Base-by-base conservation (phyloP, 768 basidiomycete genomes). In the Kwoniella mangroviensis region DNA sequence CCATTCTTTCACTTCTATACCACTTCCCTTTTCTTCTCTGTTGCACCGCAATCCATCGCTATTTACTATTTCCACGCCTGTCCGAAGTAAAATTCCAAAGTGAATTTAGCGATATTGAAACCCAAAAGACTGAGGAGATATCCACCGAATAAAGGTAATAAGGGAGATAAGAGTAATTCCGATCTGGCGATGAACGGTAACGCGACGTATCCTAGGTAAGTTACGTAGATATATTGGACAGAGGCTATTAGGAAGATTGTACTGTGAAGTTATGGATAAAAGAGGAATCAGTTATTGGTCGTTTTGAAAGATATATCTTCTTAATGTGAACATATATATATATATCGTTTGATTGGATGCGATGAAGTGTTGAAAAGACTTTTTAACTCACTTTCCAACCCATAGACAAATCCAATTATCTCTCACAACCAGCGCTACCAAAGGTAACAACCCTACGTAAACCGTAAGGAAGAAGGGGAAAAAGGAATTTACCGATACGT, bases 401-500 rank as follows among this genome's bases (percentile, higher is more conserved):
- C 91, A 91, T 49, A 98, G 86, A 80, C 93, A 96, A n/a, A 95
- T 88, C 95, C 95, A 98, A 75, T 91, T 92, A 75, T 89, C 89
- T 77, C 88, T 89, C 49, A 92, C 87, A 59, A 98, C 86, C 57
- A 98, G 87, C 2, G 93, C 91, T 1, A 92, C 87, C 12, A 98
- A 86, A 72, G 95, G 89, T 12, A 97, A 87, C 79, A 98, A 93
- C 0, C 91, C 91, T 68, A 94, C 85, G 81, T 97, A 97, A 64
- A 97, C 88, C 11, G 92, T 90, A 69, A 97, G 88, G 84, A 92
- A 96, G 69, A 94, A 85, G 21, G 94, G 94, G 84, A 98, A 96
- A 86, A 98, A 98, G 3, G 94, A 91, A 78, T 98, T 98, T 69
- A 91, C 95, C 83, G 97, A 94, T 17, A 98, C 91, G 82, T 98